Evolutionary conservation across 257 asterid species (phyloP).

Genomic region (Solanum paucissectum): DNA sequence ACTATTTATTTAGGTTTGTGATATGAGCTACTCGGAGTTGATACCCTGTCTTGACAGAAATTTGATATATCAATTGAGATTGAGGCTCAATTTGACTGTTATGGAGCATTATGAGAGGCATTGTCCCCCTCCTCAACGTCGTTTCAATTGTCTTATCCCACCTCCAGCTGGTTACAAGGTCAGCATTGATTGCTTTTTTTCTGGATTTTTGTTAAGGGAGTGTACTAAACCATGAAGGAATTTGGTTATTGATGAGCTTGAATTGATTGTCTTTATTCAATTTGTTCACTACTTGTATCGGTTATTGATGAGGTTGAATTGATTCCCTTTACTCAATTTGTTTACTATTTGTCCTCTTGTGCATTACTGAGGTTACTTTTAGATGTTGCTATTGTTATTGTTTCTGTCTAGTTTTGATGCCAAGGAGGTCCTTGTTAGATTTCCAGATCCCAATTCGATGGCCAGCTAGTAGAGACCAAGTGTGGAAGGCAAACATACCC

Average conservation of each 20-base stretch:
- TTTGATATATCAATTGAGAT: constrained; percentile 49
- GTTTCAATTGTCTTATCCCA: constrained; percentile 85
- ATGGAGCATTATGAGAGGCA: constrained; percentile 99
- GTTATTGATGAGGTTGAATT: not conserved
- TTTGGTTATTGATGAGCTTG: not conserved
- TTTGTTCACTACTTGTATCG: not conserved
- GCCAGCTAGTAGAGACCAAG: constrained; percentile 89
- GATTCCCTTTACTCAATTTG: not conserved
- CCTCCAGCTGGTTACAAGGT: constrained; percentile 93
- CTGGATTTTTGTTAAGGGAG: not conserved
- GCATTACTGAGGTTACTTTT: not conserved
- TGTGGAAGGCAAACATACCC: constrained; percentile 94
- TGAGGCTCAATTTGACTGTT: constrained; percentile 61
- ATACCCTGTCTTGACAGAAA: constrained; percentile 84
- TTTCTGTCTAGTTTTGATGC: constrained; percentile 41
- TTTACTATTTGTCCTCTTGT: not conserved
- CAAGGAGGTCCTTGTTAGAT: constrained; percentile 50
- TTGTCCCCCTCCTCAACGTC: constrained; percentile 75
- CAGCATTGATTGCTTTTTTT: constrained; percentile 5
- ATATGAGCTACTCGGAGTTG: constrained; percentile 67
- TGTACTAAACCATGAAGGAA: not conserved
- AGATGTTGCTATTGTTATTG: not conserved
- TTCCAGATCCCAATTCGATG: constrained; percentile 90
- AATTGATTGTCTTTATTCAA: not conserved
- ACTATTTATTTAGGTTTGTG: constrained; percentile 53